These are phyloP conservation scores for Solanum habrochaites DNA, from an alignment of 257 asterid genomes.

Conservation along the genomic window DNA sequence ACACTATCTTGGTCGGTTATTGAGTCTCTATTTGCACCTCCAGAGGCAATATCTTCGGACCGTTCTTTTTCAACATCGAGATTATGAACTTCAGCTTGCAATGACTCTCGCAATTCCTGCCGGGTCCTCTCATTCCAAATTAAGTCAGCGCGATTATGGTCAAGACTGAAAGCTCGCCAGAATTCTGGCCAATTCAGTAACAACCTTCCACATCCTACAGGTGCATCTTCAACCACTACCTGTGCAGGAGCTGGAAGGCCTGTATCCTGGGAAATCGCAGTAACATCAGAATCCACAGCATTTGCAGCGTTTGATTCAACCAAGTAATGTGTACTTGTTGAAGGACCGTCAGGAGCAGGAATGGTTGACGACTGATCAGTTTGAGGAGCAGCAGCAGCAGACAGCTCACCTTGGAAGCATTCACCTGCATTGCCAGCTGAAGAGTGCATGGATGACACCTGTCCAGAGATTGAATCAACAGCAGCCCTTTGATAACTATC, in stretches of 20 bases:
- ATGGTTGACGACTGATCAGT: conserved; percentile 30
- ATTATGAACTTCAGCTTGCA: conserved; percentile 95
- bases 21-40: conserved; percentile 48
- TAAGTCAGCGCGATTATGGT: conserved; percentile 96
- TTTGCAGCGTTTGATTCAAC: conserved; percentile 33
- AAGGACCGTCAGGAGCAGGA: conserved; percentile 31
- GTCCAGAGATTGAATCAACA: conserved; percentile 33
- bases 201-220: conserved; percentile 94
- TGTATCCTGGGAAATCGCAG: conserved; percentile 30
- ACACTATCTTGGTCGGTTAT: conserved; percentile 44
- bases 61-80: conserved; percentile 95
- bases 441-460: conserved; percentile 26
- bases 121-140: conserved; percentile 98
- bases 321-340: conserved; percentile 23
- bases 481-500: conserved; percentile 39
- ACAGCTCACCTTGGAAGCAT: conserved; percentile 22
- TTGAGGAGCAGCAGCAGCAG: conserved; percentile 31
- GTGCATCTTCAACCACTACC: conserved; percentile 78
- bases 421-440: conserved; percentile 31
- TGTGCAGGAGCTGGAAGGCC: conserved; percentile 93
- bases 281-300: conserved; percentile 34
- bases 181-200: conserved; percentile 94
- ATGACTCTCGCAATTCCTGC: conserved; percentile 87
- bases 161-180: conserved; percentile 94
- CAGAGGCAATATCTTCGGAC: conserved; percentile 90